Base-by-base conservation (phyloP, 176 grass and related monocot species). In the Oryza longistaminata region DNA sequence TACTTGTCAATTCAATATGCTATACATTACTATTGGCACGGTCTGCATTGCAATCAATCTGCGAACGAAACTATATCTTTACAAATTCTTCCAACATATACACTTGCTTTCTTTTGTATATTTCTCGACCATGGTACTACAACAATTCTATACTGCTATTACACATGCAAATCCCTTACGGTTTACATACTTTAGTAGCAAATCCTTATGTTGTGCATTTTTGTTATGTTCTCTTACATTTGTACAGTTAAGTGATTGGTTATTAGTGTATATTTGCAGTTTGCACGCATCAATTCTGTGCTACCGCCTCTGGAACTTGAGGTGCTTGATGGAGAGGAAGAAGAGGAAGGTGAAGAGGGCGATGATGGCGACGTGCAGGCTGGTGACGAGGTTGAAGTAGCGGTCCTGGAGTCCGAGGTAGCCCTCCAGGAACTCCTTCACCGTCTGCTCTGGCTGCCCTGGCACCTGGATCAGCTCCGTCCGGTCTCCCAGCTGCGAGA, bases 231-330 rank as follows among this genome's bases (percentile, higher is more conserved):
- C 9, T 5, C 29, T 55, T 76, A 68, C 13, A n/a, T 68, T 68
- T 68, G 2, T 42, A 84, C 43, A 53, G 44, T 84, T 53, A 76
- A 75, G 31, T 64, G 29, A 29, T 49, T 35, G 26, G 52, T 39
- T 13, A 84, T 76, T 52, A 55, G 82, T 76, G 62, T 76, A 66
- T 76, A 8, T 40, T 66, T 66, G 71, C 81, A 66, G 60, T 83
- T 49, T 74, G 43, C 26, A 13, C 58, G 43, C 25, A 49, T 74
- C 71, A 16, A 31, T 75, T 40, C 52, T 55, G 13, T 37, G 62
- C 76, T 89, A 92, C 78, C 87, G 80, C 68, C 84, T 74, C 76
- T 92, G 91, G 77, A 92, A 92, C 29, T 90, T 92, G 46, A 92
- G 84, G 66, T 90, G 19, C 81, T 90, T 92, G 87, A 90, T 90